These are phyloP conservation scores for Paraleonurus japonicus DNA, from an alignment of 257 asterid species.

Conservation along the genomic window DNA sequence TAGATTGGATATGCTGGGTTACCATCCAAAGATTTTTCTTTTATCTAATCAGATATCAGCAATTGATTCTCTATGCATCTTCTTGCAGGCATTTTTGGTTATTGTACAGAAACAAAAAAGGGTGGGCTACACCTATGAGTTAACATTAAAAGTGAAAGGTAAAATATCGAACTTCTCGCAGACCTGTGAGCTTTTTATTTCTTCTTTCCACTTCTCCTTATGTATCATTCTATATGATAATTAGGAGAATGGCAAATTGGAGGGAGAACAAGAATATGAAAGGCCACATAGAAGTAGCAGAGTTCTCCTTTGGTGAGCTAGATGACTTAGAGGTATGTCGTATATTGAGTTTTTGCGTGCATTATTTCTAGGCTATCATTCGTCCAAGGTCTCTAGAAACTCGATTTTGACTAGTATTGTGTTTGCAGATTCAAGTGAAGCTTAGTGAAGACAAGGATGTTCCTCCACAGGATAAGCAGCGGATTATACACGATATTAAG, in stretches of 20 bases:
- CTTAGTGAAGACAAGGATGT: conserved; percentile 68
- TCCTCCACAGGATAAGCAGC: conserved; percentile 51
- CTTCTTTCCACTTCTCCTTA: too few relatives aligned
- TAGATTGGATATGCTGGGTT: not conserved
- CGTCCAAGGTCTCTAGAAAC: not conserved
- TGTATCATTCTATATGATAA: not conserved
- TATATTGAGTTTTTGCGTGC: not conserved
- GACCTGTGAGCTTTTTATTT: not conserved
- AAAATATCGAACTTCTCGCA: not conserved
- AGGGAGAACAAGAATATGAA: conserved; percentile 65
- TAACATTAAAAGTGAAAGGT: conserved; percentile 76
- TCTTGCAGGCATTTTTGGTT: conserved; percentile 80
- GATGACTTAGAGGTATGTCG: conserved; percentile 83
- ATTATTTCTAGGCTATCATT: too few relatives aligned
- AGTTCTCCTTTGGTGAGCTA: conserved; percentile 90
- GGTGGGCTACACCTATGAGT: conserved; percentile 89
- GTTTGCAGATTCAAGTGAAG: conserved; percentile 54
- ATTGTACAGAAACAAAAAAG: conserved; percentile 92
- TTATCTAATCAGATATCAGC: not conserved
- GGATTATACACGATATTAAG: conserved; percentile 48
- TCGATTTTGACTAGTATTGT: not conserved
- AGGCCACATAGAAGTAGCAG: conserved; percentile 70
- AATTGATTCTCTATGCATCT: not conserved
- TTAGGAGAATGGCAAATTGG: conserved; percentile 88
- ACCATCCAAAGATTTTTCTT: not conserved